Conservation (phyloP, 306 rosid genomes). For the Sesbania bispinosa region DNA sequence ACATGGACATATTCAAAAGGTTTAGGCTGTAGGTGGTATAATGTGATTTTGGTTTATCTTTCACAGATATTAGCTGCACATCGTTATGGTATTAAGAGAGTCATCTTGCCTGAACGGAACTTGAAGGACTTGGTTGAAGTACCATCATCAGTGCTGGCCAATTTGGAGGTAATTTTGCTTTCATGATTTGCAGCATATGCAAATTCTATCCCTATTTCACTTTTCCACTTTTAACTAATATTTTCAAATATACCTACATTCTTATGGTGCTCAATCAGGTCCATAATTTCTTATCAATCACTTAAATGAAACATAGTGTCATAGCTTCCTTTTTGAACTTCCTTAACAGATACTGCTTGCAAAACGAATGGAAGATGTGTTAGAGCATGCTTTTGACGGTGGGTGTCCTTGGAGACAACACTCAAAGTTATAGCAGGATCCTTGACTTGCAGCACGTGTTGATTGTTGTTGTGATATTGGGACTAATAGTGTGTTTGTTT, state of each 20-base stretch:
- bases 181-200: neutral
- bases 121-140: conserved; percentile 94
- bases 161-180: conserved; percentile 69
- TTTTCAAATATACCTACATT: neutral
- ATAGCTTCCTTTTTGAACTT: neutral
- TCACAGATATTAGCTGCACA: conserved; percentile 93
- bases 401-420: conserved; percentile 78
- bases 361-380: conserved; percentile 75
- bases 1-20: neutral
- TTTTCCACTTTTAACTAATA: neutral
- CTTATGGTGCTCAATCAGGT: neutral
- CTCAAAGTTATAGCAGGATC: conserved; percentile 59
- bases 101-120: conserved; percentile 93
- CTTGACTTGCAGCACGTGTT: neutral
- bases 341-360: conserved; percentile 62
- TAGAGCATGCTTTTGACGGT: conserved; percentile 80
- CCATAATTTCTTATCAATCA: conserved; percentile 8
- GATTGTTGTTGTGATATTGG: too few relatives aligned
- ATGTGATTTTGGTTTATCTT: conserved; percentile 20
- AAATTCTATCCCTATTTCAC: neutral
- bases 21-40: conserved; percentile 8
- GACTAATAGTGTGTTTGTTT: too few relatives aligned
- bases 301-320: neutral
- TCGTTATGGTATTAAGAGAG: conserved; percentile 85
- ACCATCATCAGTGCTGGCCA: conserved; percentile 78